Conservation (phyloP, 495 filamentous ascomycete species). For the Pseudevernia furfuracea region DNA sequence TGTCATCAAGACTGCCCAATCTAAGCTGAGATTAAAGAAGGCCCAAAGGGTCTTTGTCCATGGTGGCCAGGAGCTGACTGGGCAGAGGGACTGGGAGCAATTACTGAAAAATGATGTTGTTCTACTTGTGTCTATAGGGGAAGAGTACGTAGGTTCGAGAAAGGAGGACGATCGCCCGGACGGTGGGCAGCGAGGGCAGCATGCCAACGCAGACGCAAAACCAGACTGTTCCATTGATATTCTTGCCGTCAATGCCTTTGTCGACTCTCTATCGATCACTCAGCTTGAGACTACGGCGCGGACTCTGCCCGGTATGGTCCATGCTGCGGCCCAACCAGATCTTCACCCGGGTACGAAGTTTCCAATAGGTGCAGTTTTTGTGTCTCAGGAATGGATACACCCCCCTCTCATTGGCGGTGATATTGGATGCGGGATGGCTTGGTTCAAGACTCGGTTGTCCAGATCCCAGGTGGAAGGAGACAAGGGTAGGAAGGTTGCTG, state of each 20-base stretch:
- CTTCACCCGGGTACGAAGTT: constrained; percentile 35
- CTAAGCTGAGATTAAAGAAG: constrained; percentile 33
- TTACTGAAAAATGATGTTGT: constrained; percentile 26
- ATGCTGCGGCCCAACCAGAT: constrained; percentile 34
- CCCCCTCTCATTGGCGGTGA: constrained; percentile 37
- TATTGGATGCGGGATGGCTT: constrained; percentile 38
- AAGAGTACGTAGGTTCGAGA: constrained; percentile 31
- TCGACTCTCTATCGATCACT: constrained; percentile 29
- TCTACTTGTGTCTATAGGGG: constrained; percentile 31
- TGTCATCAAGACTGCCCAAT: constrained; percentile 30
- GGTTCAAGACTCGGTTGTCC: constrained; percentile 32
- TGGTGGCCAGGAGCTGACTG: constrained; percentile 30
- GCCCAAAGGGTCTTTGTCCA: constrained; percentile 30
- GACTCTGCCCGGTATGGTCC: constrained; percentile 30
- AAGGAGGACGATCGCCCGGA: constrained; percentile 8
- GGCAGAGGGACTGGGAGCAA: constrained; percentile 25
- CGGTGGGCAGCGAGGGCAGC: background rate
- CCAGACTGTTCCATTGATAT: constrained; percentile 20
- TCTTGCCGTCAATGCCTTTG: constrained; percentile 25
- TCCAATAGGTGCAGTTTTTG: constrained; percentile 35
- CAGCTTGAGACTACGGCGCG: constrained; percentile 31
- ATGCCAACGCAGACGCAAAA: background rate
- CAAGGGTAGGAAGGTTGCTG: constrained; percentile 31
- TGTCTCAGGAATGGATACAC: constrained; percentile 33
- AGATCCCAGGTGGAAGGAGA: constrained; percentile 29